Percentiles rank a stretch among this genome's conserved stretches.
Conservation (phyloP, 2,329 filamentous ascomycete species). For the Aspergillus alliaceus region DNA sequence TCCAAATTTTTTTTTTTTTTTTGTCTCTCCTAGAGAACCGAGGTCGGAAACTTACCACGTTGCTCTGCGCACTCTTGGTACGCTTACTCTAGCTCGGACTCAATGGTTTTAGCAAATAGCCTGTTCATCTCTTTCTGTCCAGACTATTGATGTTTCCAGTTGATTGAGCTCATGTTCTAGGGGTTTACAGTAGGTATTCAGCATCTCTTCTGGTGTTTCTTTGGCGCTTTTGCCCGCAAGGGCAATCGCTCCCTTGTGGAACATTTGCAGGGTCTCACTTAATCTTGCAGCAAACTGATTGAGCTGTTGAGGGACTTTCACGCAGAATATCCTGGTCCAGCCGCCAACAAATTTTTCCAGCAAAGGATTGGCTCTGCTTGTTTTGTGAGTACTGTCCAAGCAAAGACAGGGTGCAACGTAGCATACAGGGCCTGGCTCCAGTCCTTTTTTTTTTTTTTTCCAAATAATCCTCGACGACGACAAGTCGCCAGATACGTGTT, state of each 20-base stretch:
- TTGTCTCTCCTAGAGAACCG: no score
- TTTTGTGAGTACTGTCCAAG: neutral
- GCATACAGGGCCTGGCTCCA: constrained; percentile 24
- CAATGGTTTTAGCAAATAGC: neutral
- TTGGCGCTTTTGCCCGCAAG: neutral
- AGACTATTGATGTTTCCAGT: neutral
- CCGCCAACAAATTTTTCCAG: neutral
- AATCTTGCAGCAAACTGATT: neutral
- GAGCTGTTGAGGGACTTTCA: neutral
- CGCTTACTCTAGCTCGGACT: neutral
- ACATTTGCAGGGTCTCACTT: neutral
- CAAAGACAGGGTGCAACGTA: neutral
- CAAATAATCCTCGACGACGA: constrained; percentile 49
- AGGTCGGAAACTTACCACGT: neutral
- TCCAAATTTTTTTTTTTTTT: no score
- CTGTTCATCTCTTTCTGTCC: neutral
- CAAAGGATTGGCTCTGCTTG: constrained; percentile 22
- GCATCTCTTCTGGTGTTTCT: neutral
- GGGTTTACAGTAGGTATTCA: neutral
- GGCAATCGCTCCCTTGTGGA: neutral
- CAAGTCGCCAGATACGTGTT: constrained; percentile 59
- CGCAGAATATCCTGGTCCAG: neutral
- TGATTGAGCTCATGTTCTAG: neutral
- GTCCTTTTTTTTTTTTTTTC: constrained; percentile 27
- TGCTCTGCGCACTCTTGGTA: constrained; percentile 2